These are phyloP conservation scores for Mrakiaceae sp. DNA, from an alignment of 1,284 basidiomycete species.

Conservation along the genomic window DNA sequence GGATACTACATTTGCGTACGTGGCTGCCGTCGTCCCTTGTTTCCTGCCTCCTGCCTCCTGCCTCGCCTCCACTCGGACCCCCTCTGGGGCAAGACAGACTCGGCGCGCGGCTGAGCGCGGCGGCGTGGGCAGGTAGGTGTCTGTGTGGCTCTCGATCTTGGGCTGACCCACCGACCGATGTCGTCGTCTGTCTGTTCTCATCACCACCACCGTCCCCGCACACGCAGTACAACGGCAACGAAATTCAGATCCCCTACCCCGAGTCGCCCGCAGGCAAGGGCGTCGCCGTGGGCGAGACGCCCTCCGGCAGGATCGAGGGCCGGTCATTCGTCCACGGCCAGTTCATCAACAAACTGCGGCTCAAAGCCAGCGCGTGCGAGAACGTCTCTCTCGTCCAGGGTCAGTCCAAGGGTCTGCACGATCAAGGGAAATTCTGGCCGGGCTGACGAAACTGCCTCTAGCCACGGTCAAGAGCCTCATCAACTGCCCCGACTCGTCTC, in stretches of 20 bases:
- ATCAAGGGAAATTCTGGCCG: background rate
- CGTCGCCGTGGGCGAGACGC: background rate
- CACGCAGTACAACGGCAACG: conserved; percentile 10
- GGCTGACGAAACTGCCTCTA: conserved; percentile 30
- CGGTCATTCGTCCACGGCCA: conserved; percentile 13
- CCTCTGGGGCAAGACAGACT: too few relatives aligned
- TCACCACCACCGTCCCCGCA: too few relatives aligned
- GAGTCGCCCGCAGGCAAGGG: background rate
- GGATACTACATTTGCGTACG: conserved; percentile 53
- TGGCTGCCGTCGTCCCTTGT: background rate
- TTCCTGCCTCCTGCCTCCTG: too few relatives aligned
- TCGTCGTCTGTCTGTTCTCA: too few relatives aligned
- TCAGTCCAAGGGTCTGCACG: background rate
- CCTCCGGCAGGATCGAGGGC: conserved; percentile 10
- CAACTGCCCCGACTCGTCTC: conserved; percentile 45
- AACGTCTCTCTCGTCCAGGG: conserved; percentile 11
- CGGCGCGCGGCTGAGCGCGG: too few relatives aligned
- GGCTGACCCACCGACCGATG: too few relatives aligned
- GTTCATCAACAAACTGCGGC: conserved; percentile 13
- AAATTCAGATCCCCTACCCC: conserved; percentile 16
- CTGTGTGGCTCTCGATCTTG: too few relatives aligned
- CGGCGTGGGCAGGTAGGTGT: too few relatives aligned
- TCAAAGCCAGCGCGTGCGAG: background rate
- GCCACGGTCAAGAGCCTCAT: conserved; percentile 68
- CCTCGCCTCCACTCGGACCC: too few relatives aligned